A percentile compares a stretch with the other conserved stretches of the same genome.
Conservation (phyloP, 2,329 filamentous ascomycete genomes). For the Penicillium capsulatum region DNA sequence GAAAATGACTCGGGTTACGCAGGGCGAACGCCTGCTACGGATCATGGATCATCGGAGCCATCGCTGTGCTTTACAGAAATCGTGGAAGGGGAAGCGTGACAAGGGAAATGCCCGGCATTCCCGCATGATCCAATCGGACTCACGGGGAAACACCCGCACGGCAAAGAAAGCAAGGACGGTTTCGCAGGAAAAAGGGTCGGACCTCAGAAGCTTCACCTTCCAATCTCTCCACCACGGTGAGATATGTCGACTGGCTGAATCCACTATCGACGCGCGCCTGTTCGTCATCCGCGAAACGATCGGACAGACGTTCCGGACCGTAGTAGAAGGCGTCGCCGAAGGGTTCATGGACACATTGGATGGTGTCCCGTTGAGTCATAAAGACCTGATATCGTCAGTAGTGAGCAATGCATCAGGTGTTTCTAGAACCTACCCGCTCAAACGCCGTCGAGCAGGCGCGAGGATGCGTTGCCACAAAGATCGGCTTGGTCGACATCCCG, state of each 20-base stretch:
- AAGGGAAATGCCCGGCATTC: too few relatives aligned
- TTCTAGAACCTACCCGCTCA: conserved; percentile 65
- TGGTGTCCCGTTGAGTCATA: conserved; percentile 81
- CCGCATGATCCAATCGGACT: too few relatives aligned
- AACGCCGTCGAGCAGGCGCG: conserved; percentile 95
- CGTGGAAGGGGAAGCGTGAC: too few relatives aligned
- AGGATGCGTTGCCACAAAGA: conserved; percentile 92
- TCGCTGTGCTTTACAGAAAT: not conserved
- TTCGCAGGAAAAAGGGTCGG: conserved; percentile 37
- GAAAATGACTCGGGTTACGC: not conserved
- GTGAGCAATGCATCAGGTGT: too few relatives aligned
- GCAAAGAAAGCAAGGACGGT: conserved; percentile 21
- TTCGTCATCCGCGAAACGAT: conserved; percentile 71
- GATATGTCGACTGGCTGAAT: conserved; percentile 44
- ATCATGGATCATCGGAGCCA: not conserved
- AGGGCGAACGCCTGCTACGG: not conserved
- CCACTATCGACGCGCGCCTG: conserved; percentile 42
- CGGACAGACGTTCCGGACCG: conserved; percentile 79
- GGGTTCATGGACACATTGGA: conserved; percentile 87
- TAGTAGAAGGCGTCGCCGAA: conserved; percentile 97
- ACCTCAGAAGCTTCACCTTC: conserved; percentile 71
- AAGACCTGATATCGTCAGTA: conserved; percentile 64
- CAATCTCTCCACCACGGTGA: conserved; percentile 70
- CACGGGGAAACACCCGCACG: too few relatives aligned
- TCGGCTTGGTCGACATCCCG: conserved; percentile 69